Base-by-base conservation (phyloP, 495 filamentous ascomycete species). In the Friedmanniomyces simplex region DNA sequence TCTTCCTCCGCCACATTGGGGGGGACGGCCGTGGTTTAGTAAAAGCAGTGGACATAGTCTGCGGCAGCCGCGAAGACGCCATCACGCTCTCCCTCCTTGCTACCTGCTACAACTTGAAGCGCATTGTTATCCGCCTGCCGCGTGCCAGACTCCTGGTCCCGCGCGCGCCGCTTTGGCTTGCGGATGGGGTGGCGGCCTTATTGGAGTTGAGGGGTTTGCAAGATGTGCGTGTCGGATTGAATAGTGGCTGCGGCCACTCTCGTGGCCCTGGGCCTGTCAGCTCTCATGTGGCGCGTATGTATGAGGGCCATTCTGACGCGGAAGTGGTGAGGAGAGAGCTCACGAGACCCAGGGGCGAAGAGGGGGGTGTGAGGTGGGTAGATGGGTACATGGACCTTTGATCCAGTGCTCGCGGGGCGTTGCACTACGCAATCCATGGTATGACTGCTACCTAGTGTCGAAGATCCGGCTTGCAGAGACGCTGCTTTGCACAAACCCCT, bases 1-100 rank as follows among this genome's bases (percentile, higher is more conserved):
- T 64, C 6, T 64, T 60, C 53, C 54, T 64, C 37, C 57, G 61
- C 37, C 21, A 48, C 48, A 60, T 64, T 13, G 61, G 61, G 22
- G 13, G 30, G 22, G n/a, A 4, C 18, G 61, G 61, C 18, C 57
- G 61, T 3, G 14, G 36, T 5, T 25, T 41, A 2, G 1, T 64
- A 1, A 18, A 28, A 10, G 2, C 36, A 14, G 57, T 64, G 4
- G 52, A 64, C 43, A 28, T 60, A 1, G 20, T 28, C 14, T 57
- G 52, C 30, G 52, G 52, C 13, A n/a, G 20, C 28, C 34, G 61
- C 10, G 61, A 64, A 46, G 61, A 64, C 30, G 58, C 57, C n/a
- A 60, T 64, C 11, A 22, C 61, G 1, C 59, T 64, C 36, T 54
- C 57, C 1, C 54, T 64, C 1, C 49, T 64, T 12, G 61, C 57